Conservation (phyloP, 345 rosid species). For the Excoecaria agallocha region DNA sequence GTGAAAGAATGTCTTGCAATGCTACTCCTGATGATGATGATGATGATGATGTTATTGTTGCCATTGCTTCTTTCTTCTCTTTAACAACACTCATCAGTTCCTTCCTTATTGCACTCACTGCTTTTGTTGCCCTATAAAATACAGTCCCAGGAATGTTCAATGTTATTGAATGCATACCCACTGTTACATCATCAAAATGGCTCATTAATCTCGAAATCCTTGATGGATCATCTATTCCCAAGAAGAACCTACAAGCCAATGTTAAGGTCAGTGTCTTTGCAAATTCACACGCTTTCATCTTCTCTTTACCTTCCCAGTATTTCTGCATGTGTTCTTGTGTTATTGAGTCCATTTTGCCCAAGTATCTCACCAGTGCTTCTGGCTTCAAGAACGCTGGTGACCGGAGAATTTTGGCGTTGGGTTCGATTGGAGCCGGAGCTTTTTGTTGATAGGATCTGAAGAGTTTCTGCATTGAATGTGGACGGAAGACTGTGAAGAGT, state of each 20-base stretch:
- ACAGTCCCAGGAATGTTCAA: constrained; percentile 40
- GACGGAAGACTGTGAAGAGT: constrained; percentile 53
- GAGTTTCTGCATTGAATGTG: constrained; percentile 47
- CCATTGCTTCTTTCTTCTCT: constrained; percentile 40
- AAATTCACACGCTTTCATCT: constrained; percentile 30
- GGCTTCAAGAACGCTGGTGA: constrained; percentile 52
- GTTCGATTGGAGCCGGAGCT: constrained; percentile 25
- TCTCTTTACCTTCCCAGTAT: constrained; percentile 42
- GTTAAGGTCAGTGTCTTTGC: constrained; percentile 46
- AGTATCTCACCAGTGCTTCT: constrained; percentile 47
- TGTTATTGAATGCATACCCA: constrained; percentile 50
- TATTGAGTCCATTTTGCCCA: constrained; percentile 47
- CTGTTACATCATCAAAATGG: constrained; percentile 38
- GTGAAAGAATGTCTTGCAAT: constrained; percentile 35
- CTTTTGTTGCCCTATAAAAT: constrained; percentile 38
- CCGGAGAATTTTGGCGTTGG: constrained; percentile 28
- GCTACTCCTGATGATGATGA: constrained; percentile 29
- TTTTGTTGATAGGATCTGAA: constrained; percentile 41
- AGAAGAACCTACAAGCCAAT: constrained; percentile 48
- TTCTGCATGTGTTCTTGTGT: constrained; percentile 40
- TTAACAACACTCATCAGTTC: constrained; percentile 33
- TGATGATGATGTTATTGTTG: neutral
- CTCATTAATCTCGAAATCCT: constrained; percentile 38
- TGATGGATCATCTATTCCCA: constrained; percentile 46
- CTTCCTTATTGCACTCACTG: constrained; percentile 32